These are phyloP conservation scores for Rhododendron mucronatum DNA, from an alignment of 148 eudicot genomes.

Conservation along the genomic window DNA sequence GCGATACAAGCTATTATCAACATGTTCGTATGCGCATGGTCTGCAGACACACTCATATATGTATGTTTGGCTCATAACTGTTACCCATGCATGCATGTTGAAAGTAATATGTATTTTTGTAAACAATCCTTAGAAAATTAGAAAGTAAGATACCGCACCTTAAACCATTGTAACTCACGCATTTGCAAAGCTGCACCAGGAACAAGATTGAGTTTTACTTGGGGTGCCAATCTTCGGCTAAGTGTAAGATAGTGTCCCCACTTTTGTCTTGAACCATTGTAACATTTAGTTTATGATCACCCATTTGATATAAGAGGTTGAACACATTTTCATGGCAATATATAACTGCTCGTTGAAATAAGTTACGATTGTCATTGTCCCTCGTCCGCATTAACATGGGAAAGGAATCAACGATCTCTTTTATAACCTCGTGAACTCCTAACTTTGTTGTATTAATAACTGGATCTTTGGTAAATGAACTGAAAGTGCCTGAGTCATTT, in stretches of 20 bases:
- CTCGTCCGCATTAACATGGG: not conserved
- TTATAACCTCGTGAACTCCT: not conserved
- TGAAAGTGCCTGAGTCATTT: no score
- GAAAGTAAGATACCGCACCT: not conserved
- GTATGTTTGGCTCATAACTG: no score
- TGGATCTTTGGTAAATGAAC: not conserved
- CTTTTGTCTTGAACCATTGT: not conserved
- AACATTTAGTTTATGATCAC: no score
- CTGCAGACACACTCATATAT: no score
- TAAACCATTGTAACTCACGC: not conserved
- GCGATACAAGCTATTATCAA: no score
- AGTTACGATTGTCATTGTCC: not conserved
- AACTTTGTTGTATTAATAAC: not conserved
- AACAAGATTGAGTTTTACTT: not conserved
- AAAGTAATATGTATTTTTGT: no score
- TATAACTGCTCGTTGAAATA: not conserved
- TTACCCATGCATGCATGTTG: no score
- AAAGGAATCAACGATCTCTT: not conserved
- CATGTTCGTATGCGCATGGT: no score
- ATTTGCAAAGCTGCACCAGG: not conserved
- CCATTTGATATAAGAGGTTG: not conserved
- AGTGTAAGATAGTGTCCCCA: not conserved
- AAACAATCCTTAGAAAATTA: no score
- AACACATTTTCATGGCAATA: not conserved
- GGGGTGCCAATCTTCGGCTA: not conserved